A percentile compares a stretch with the other conserved stretches of the same genome.
phyloP scores from a whole-genome alignment of 208 protist genomes.

The Naegleria lovaniensis region DNA sequence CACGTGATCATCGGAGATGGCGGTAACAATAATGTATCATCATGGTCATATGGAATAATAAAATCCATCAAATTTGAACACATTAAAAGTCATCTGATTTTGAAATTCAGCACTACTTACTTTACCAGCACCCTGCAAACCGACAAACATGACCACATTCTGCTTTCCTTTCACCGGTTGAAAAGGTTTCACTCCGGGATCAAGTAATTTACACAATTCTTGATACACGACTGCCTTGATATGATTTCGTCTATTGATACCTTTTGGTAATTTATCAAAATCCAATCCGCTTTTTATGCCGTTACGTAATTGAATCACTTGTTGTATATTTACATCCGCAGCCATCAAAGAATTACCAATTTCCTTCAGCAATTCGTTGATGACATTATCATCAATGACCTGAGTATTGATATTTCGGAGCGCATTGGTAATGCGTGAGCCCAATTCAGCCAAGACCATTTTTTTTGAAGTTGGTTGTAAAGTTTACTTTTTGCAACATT shows the following conservation, averaged over 20 bases:
- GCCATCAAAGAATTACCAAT: slow-evolving; percentile 86
- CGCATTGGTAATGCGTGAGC: slow-evolving; percentile 80
- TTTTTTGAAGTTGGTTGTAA: no score
- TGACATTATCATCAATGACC: slow-evolving; percentile 84
- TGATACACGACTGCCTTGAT: slow-evolving; percentile 89
- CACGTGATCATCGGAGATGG: no score
- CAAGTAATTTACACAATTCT: slow-evolving; percentile 87
- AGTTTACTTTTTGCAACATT: no score
- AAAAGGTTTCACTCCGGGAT: slow-evolving; percentile 90
- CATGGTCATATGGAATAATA: no score
- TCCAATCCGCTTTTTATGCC: slow-evolving; percentile 81
- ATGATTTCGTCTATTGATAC: slow-evolving; percentile 90
- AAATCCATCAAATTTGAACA: slow-evolving; percentile 11
- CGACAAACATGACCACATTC: slow-evolving; percentile 99
- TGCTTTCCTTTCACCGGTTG: slow-evolving; percentile 73
- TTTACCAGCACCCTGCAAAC: slow-evolving; percentile 89
- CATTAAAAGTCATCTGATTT: no score
- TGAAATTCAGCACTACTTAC: no score
- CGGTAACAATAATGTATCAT: no score
- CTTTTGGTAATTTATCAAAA: slow-evolving; percentile 79
- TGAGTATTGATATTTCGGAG: slow-evolving; percentile 77
- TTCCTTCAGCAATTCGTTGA: slow-evolving; percentile 88
- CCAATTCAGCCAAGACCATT: slow-evolving; percentile 86
- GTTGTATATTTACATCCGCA: slow-evolving; percentile 91
- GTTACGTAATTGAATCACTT: slow-evolving; percentile 82